Base-by-base conservation (phyloP, 148 eudicot species). In the Cornus controversa region DNA sequence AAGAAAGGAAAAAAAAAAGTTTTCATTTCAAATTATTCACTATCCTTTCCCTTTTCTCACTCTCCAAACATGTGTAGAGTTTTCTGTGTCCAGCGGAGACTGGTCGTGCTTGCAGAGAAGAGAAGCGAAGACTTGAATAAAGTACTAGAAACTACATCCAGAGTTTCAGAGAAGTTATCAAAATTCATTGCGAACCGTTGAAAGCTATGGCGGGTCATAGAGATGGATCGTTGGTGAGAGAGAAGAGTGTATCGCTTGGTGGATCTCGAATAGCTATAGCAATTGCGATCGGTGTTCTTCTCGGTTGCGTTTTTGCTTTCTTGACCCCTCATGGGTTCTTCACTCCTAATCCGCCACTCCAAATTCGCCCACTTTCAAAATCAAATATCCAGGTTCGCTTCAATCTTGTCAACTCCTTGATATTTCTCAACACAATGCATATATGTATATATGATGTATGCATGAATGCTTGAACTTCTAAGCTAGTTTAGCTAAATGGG, bases 221-320 rank as follows among this genome's bases (percentile, higher is more conserved):
- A 74, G 76, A 74, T 24, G 76, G 76, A 74, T 74, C 76, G 66
- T 50, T 57, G 66, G 67, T 45, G 73, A 74, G 72, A 27, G 77
- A 79, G 23, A 75, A 64, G 67, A 16, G 66, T 23, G 50, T 11
- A 5, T 40, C 69, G 5, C 9, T 63, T 45, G 53, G 75, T n/a
- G 71, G 81, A 25, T 71, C 81, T 27, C 72, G 74, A 45, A 74
- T 75, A 31, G 82, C 64, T 69, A 62, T 60, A 10, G 74, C 82
- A 2, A 63, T 80, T 63, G 40, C 68, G 5, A 63, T 69, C 65
- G 82, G 82, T 0, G 69, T 80, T 2, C 42, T 69, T n/a, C n/a
- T 80, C 65, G 82, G 82, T 26, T 80, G 78, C 65, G 74, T 69
- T 8, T 74, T 62, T 70, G 82, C 74, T 27, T 74, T 80, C 64